Evolutionary conservation across 352 stramenopile genomes (phyloP).

Genomic region (Pythium apleroticum): DNA sequence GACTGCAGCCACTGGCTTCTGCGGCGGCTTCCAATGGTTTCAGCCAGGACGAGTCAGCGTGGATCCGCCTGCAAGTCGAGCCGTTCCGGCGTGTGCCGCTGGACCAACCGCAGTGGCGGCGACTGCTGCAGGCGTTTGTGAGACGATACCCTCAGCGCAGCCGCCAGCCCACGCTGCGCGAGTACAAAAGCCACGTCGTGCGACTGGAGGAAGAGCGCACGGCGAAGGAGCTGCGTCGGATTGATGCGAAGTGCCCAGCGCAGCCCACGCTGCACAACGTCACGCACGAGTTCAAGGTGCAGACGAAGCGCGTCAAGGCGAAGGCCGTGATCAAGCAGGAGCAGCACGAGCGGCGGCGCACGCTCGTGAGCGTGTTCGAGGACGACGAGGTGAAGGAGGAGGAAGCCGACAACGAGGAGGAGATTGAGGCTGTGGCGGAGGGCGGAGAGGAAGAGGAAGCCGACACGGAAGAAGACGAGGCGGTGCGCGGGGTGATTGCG

Average conservation of each 20-base stretch:
- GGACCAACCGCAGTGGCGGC: neutral
- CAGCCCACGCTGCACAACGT: neutral
- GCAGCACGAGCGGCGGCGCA: neutral
- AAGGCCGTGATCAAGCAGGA: conserved; percentile 1
- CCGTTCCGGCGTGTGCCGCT: conserved; percentile 2
- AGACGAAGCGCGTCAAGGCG: neutral
- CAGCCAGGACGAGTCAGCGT: neutral
- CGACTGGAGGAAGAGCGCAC: conserved; percentile 1
- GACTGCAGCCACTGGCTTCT: neutral
- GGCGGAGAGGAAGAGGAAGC: neutral
- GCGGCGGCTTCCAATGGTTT: neutral
- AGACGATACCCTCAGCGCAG: neutral
- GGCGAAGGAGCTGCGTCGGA: neutral
- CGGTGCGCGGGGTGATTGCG: neutral
- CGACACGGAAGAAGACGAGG: too few species aligned
- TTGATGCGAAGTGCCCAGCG: neutral
- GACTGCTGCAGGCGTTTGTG: conserved; percentile 2
- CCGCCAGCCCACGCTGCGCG: neutral
- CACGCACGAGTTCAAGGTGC: conserved; percentile 2
- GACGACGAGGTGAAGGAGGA: neutral
- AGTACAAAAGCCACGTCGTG: conserved; percentile 1
- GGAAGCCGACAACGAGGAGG: neutral
- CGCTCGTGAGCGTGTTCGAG: neutral
- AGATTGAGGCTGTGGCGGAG: too few species aligned
- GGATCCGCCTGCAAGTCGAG: conserved; percentile 1